Evolutionary conservation across 2,329 filamentous ascomycete genomes (phyloP).

Genomic region (Penicillium digitatum): DNA sequence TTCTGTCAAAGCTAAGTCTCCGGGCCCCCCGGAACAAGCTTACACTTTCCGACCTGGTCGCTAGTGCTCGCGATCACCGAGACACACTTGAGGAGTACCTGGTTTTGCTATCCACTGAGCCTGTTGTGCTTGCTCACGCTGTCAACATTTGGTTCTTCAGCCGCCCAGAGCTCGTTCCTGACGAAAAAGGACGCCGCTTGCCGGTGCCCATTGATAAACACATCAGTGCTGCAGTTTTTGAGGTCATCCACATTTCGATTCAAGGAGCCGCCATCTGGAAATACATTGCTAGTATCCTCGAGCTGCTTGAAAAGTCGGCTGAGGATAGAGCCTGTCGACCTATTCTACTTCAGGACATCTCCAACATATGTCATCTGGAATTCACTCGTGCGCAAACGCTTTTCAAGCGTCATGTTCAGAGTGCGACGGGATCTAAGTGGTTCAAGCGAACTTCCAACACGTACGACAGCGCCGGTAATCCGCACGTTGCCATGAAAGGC

Average conservation of each 20-base stretch:
- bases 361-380: neutral
- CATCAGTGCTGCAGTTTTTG: neutral
- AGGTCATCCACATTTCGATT: neutral
- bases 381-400: neutral
- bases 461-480: neutral
- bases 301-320: neutral
- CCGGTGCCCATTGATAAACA: neutral
- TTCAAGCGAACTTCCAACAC: neutral
- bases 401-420: neutral
- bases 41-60: neutral
- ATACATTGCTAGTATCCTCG: neutral
- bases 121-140: neutral
- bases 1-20: neutral
- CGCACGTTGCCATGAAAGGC: neutral
- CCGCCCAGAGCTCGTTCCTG: neutral
- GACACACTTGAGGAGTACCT: neutral
- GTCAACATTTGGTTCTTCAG: neutral
- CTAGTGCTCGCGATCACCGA: neutral
- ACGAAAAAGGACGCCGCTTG: neutral
- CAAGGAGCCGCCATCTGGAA: neutral
- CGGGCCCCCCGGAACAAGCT: neutral
- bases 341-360: neutral
- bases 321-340: neutral
- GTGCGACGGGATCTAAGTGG: neutral
- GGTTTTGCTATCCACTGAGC: neutral